These are phyloP conservation scores for Tylopilus sp. DNA, from an alignment of 1,284 basidiomycete species.

Conservation along the genomic window DNA sequence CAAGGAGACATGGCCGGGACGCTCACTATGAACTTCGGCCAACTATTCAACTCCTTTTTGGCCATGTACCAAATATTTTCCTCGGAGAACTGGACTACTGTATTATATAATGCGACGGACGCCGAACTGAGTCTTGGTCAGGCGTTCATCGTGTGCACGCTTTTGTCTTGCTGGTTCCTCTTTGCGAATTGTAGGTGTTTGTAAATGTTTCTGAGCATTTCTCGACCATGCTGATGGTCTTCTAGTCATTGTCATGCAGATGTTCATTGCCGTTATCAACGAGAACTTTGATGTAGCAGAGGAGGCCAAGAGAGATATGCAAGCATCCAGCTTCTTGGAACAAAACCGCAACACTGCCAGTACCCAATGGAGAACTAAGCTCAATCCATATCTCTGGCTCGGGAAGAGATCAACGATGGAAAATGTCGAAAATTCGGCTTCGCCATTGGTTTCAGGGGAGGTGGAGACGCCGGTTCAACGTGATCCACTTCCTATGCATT, in stretches of 20 bases:
- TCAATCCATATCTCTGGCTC: constrained; percentile 93
- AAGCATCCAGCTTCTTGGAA: constrained; percentile 78
- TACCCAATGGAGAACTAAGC: constrained; percentile 76
- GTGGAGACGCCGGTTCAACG: constrained; percentile 78
- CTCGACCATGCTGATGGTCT: not conserved
- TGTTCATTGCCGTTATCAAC: constrained; percentile 99
- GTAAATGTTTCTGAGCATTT: not conserved
- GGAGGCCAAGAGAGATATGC: constrained; percentile 88
- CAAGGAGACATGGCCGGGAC: constrained; percentile 81
- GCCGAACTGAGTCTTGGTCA: constrained; percentile 80
- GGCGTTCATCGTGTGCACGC: constrained; percentile 79
- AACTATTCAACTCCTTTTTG: constrained; percentile 91
- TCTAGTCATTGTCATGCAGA: constrained; percentile 94
- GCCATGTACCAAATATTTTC: constrained; percentile 95
- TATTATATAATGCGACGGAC: constrained; percentile 79
- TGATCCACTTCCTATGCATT: constrained; percentile 54
- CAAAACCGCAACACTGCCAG: constrained; percentile 64
- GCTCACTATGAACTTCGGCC: constrained; percentile 84
- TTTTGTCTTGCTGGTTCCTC: constrained; percentile 89
- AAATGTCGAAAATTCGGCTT: constrained; percentile 76
- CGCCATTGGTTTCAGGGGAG: constrained; percentile 80
- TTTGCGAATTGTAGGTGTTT: constrained; percentile 87
- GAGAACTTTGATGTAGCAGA: constrained; percentile 97
- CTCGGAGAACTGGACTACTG: constrained; percentile 93
- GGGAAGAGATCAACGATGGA: constrained; percentile 80